These are phyloP conservation scores for Bryum argenteum DNA, from an alignment of 225 moss, liverwort and hornwort genomes.

Conservation along the genomic window DNA sequence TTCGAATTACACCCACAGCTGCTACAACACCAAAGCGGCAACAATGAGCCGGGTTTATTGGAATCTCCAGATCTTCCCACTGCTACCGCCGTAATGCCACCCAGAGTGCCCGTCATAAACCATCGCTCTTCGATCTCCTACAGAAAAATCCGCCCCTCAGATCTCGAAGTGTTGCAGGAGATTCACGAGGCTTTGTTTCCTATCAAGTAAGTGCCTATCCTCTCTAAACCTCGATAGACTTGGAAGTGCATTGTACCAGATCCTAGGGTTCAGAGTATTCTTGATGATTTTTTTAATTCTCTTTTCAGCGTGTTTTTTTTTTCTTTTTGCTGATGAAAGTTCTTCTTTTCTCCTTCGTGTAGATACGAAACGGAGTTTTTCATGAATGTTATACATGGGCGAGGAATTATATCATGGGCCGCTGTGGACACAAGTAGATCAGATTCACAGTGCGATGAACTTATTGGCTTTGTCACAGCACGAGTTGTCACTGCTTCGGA, in stretches of 20 bases:
- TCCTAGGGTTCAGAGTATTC: not conserved
- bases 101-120: conserved; percentile 58
- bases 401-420: conserved; percentile 90
- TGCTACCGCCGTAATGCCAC: conserved; percentile 49
- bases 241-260: not conserved
- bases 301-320: conserved; percentile 19
- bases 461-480: conserved; percentile 90
- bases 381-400: conserved; percentile 75
- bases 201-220: conserved; percentile 63
- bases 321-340: conserved; percentile 18
- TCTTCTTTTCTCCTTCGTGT: conserved; percentile 13
- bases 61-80: conserved; percentile 22
- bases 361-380: conserved; percentile 93
- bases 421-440: conserved; percentile 85
- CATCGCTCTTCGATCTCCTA: conserved; percentile 73
- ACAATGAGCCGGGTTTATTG: conserved; percentile 38
- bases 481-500: conserved; percentile 75
- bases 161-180: conserved; percentile 74
- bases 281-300: not conserved
- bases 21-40: conserved; percentile 49
- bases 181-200: conserved; percentile 88
- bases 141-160: conserved; percentile 78
- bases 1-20: conserved; percentile 58
- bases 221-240: no score
- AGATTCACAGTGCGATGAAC: conserved; percentile 75